Conservation (phyloP, 768 basidiomycete genomes). For the Phylloporus rhodoxanthus region DNA sequence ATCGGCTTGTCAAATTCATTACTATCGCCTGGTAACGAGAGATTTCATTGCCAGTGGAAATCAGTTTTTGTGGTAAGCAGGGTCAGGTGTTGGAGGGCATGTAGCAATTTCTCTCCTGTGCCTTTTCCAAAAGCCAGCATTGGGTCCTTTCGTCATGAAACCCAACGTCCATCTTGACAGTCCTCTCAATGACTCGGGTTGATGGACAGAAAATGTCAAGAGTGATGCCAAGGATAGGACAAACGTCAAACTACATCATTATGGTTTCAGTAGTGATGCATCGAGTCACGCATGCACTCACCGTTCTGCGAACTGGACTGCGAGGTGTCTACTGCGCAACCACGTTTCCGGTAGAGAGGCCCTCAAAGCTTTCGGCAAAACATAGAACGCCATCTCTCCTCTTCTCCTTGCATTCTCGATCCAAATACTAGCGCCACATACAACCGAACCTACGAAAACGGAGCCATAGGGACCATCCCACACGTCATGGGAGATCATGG, state of each 20-base stretch:
- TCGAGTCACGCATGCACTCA: conserved; percentile 24
- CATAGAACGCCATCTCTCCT: conserved; percentile 77
- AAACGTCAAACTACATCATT: conserved; percentile 46
- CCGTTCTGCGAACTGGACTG: conserved; percentile 49
- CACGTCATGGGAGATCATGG: conserved; percentile 65
- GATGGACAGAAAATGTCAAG: conserved; percentile 56
- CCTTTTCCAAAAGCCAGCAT: conserved; percentile 48
- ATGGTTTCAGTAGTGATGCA: conserved; percentile 7
- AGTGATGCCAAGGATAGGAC: conserved; percentile 60
- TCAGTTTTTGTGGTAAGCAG: neutral
- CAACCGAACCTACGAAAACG: conserved; percentile 57
- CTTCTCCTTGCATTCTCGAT: conserved; percentile 66
- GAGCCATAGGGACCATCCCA: conserved; percentile 77
- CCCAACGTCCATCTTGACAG: conserved; percentile 66
- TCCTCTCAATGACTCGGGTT: conserved; percentile 62
- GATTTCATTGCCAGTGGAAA: neutral
- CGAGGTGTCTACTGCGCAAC: conserved; percentile 39
- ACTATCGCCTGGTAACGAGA: neutral
- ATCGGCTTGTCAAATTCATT: neutral
- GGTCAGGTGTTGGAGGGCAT: conserved; percentile 4
- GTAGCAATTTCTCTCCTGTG: conserved; percentile 14
- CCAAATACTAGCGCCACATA: conserved; percentile 74
- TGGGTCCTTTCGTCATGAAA: conserved; percentile 60
- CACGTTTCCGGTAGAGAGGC: conserved; percentile 55
- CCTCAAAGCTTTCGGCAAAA: conserved; percentile 64